Evolutionary conservation across 1,284 basidiomycete species (phyloP).

Genomic region (Volvariella volvacea): DNA sequence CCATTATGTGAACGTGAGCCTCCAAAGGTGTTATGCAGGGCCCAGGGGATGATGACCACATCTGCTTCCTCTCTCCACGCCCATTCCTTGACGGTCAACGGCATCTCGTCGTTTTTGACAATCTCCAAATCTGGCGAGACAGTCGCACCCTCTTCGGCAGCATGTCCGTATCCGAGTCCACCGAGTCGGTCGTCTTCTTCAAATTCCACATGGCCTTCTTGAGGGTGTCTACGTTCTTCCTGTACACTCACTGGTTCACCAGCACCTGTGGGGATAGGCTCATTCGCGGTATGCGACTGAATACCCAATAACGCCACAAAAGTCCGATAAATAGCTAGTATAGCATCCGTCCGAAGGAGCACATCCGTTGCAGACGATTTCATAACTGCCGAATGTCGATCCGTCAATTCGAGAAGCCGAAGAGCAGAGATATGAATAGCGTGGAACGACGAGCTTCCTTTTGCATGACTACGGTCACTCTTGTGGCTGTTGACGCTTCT

Average conservation of each 20-base stretch:
- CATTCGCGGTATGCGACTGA: constrained; percentile 16
- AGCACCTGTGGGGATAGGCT: constrained; percentile 67
- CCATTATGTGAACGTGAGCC: background rate
- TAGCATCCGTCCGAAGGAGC: constrained; percentile 69
- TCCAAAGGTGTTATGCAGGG: background rate
- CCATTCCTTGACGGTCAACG: background rate
- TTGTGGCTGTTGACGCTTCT: background rate
- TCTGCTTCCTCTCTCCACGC: background rate
- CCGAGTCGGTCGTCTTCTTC: background rate
- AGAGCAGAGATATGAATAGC: constrained; percentile 56
- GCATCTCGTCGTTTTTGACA: background rate
- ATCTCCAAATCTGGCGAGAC: background rate
- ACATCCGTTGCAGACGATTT: constrained; percentile 74
- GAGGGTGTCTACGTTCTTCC: constrained; percentile 25
- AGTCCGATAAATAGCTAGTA: constrained; percentile 80
- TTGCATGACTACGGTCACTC: background rate
- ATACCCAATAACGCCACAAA: constrained; percentile 68
- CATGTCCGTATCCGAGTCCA: background rate
- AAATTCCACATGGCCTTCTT: background rate
- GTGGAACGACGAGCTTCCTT: constrained; percentile 9
- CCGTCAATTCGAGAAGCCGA: constrained; percentile 85
- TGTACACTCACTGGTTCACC: constrained; percentile 56
- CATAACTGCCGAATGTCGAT: constrained; percentile 88
- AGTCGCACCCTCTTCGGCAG: background rate
- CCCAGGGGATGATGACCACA: background rate